phyloP scores from a whole-genome alignment of 805 yeast species.

The Geotrichum ghanense region DNA sequence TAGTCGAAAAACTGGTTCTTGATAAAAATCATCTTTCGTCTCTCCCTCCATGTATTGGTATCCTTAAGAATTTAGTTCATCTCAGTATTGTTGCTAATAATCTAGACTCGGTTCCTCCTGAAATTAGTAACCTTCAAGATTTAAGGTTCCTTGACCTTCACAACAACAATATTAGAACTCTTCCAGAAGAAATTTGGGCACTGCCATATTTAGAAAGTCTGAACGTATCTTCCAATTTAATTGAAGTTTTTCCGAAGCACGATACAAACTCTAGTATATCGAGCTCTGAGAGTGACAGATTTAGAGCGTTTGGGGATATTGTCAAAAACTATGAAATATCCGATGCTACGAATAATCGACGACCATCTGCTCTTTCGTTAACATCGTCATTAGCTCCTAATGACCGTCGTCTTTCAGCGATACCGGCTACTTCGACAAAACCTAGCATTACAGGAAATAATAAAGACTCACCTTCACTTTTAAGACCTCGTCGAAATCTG shows the following conservation, averaged over 20 bases:
- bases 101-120: conserved; percentile 55
- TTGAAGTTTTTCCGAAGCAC: conserved; percentile 43
- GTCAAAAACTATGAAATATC: not conserved
- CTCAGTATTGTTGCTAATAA: conserved; percentile 68
- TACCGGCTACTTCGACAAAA: conserved; percentile 8
- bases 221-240: conserved; percentile 64
- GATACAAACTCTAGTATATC: conserved; percentile 19
- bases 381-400: conserved; percentile 6
- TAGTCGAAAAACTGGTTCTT: conserved; percentile 59
- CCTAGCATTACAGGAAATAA: conserved; percentile 11
- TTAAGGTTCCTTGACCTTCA: conserved; percentile 68
- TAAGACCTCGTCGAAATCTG: conserved; percentile 17
- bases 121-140: conserved; percentile 46
- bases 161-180: conserved; percentile 62
- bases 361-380: not conserved
- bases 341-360: not conserved
- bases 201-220: conserved; percentile 43
- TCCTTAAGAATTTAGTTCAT: conserved; percentile 45
- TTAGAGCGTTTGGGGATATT: conserved; percentile 11
- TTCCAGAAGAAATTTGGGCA: conserved; percentile 61
- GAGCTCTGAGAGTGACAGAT: conserved; percentile 11
- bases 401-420: not conserved
- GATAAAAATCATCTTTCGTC: conserved; percentile 75
- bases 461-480: conserved; percentile 9
- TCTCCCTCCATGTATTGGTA: conserved; percentile 58